A percentile compares a stretch with the other conserved stretches of the same genome.
Conservation (phyloP, 2,329 filamentous ascomycete species). For the Pestalotiopsis sp. region DNA sequence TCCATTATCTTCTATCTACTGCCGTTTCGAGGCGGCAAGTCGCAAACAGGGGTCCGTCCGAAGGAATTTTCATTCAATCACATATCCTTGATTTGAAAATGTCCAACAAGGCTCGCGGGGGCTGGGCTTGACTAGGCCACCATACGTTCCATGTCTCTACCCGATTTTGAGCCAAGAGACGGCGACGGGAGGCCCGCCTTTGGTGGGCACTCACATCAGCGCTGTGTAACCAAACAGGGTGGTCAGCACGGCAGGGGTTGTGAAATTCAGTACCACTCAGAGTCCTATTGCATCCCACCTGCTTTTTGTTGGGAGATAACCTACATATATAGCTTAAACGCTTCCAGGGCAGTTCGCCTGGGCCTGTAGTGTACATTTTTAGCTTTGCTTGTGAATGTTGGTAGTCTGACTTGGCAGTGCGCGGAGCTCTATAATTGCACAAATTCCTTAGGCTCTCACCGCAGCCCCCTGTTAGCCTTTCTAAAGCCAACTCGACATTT, state of each 20-base stretch:
- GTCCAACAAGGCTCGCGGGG: background rate
- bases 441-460: background rate
- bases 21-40: background rate
- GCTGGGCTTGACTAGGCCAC: background rate
- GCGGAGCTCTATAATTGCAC: constrained; percentile 1
- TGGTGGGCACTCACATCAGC: background rate
- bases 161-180: constrained; percentile 1
- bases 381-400: background rate
- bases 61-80: background rate
- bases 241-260: background rate
- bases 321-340: background rate
- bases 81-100: background rate
- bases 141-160: constrained; percentile 2
- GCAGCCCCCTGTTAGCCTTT: background rate
- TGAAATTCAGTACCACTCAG: background rate
- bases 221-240: background rate
- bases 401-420: background rate
- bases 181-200: background rate
- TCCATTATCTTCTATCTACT: background rate
- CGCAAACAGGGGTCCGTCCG: background rate
- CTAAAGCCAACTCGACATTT: background rate
- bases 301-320: background rate
- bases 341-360: background rate
- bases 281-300: background rate
- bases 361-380: background rate